A percentile compares a stretch with the other conserved stretches of the same genome.
Evolutionary conservation across 1,284 basidiomycete species (phyloP).

Genomic region (Nidula niveotomentosa): DNA sequence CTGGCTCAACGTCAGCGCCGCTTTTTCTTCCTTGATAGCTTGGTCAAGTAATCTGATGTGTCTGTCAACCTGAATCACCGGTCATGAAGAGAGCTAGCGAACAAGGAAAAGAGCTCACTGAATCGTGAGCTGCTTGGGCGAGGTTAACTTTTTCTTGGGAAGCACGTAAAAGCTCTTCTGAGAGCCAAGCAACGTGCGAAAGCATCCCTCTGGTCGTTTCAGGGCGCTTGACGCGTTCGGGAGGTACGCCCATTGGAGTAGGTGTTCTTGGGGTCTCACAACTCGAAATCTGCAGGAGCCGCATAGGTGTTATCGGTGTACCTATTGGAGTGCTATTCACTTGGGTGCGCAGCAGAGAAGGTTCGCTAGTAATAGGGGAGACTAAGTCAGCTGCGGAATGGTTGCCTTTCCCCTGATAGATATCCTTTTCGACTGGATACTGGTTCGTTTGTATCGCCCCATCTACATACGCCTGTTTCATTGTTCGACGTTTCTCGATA

Average conservation of each 20-base stretch:
- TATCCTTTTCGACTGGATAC: no score
- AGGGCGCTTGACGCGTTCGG: conserved; percentile 22
- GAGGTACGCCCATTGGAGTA: conserved; percentile 14
- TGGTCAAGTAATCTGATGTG: conserved; percentile 74
- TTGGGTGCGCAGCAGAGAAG: background rate
- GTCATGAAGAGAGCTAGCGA: conserved; percentile 2
- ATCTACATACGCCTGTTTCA: no score
- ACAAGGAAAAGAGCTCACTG: conserved; percentile 39
- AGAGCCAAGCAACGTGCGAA: conserved; percentile 53
- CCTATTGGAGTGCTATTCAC: background rate
- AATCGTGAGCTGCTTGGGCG: conserved; percentile 65
- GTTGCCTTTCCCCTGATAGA: no score
- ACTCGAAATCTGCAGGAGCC: background rate
- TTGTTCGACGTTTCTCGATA: conserved; percentile 31
- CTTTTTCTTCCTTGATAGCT: conserved; percentile 72
- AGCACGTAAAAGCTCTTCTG: conserved; percentile 59
- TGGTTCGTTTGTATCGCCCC: no score
- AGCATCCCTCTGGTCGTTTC: conserved; percentile 49
- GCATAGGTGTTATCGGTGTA: background rate
- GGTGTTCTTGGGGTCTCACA: conserved; percentile 7
- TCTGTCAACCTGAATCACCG: conserved; percentile 51
- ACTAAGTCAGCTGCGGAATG: conserved; percentile 1
- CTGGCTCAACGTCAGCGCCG: conserved; percentile 51
- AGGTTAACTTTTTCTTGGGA: conserved; percentile 76
- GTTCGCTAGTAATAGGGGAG: background rate